Base-by-base conservation (phyloP, 2,329 filamentous ascomycete species). In the Verticillium dahliae region DNA sequence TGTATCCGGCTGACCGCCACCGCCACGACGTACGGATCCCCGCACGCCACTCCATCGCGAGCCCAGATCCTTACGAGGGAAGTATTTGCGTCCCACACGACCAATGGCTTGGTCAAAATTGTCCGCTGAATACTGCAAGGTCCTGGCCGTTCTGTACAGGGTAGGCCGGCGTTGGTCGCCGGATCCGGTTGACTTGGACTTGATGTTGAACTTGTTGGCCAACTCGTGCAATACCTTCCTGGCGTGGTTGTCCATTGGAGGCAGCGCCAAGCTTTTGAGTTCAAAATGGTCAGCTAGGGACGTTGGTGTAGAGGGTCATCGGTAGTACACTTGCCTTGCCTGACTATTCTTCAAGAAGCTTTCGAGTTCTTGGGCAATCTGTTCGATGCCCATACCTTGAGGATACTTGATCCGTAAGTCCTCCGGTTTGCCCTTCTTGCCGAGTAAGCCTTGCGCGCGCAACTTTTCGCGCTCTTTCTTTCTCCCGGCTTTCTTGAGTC, bases 161-260 rank as follows among this genome's bases (percentile, higher is more conserved):
- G 91, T 82, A 0, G 92, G 90, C 66, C 90, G 91, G 34, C 95
- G 87, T 58, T 85, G 83, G 27, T 84, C 82, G 7, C 89, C 92
- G 58, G 83, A 83, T 1, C 94, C 94, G 22, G 85, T 83, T 0
- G 93, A 97, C 70, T 93, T 91, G 3, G 93, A 97, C 65, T 89
- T 94, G 63, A 98, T 78, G 15, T 86, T 87, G 71, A 97, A 85
- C 41, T 83, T 82, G 68, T 85, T 85, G 13, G 91, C 92, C 45
- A 97, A 75, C 62, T 91, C 85, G 72, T 99, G 95, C 18, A 98
- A 81, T 6, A 87, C 78, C 72, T 91, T 93, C 58, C 95, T 88
- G 45, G 88, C 84, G 55, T 83, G 76, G 64, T 92, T 91, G 61
- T 91, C 87, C 87, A 98, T 96, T 0, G 94, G 91, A 3, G 94